These are phyloP conservation scores for Begonia loranthoides DNA, from an alignment of 306 rosid genomes.

Conservation along the genomic window DNA sequence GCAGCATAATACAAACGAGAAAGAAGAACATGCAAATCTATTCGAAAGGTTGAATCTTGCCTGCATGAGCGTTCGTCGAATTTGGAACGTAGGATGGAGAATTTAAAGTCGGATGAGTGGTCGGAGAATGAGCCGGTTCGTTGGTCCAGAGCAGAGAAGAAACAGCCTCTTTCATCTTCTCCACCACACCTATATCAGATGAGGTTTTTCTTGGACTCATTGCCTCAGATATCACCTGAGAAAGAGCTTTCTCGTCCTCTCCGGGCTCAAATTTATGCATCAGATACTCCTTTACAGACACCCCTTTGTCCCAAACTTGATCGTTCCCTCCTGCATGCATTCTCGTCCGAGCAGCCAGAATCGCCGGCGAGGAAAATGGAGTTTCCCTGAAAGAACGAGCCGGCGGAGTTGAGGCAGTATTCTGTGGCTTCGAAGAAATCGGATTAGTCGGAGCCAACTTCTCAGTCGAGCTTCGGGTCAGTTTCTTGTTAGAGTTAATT, in stretches of 20 bases:
- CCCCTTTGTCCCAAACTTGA: conserved; percentile 71
- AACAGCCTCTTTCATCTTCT: conserved; percentile 73
- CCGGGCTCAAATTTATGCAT: conserved; percentile 78
- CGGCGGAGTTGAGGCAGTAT: conserved; percentile 1
- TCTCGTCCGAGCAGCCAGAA: conserved; percentile 7
- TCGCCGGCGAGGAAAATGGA: conserved; percentile 12
- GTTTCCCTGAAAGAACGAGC: not conserved
- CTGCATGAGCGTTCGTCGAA: conserved; percentile 36
- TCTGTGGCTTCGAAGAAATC: no score
- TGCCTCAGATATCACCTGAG: not conserved
- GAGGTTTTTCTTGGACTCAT: conserved; percentile 45
- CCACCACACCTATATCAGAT: conserved; percentile 36
- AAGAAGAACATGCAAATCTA: not conserved
- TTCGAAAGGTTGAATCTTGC: conserved; percentile 12
- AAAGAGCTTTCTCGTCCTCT: conserved; percentile 22
- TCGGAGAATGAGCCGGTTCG: conserved; percentile 20
- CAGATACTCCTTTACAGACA: conserved; percentile 65
- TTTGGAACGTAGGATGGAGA: conserved; percentile 23
- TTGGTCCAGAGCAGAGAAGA: conserved; percentile 49
- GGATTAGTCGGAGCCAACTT: conserved; percentile 25
- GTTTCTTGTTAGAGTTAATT: conserved; percentile 1
- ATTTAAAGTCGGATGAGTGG: conserved; percentile 9
- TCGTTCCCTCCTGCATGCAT: conserved; percentile 6
- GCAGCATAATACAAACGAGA: no score
- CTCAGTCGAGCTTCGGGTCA: conserved; percentile 13